phyloP scores from a whole-genome alignment of 2,329 filamentous ascomycete species.

The Colletotrichum navitas region DNA sequence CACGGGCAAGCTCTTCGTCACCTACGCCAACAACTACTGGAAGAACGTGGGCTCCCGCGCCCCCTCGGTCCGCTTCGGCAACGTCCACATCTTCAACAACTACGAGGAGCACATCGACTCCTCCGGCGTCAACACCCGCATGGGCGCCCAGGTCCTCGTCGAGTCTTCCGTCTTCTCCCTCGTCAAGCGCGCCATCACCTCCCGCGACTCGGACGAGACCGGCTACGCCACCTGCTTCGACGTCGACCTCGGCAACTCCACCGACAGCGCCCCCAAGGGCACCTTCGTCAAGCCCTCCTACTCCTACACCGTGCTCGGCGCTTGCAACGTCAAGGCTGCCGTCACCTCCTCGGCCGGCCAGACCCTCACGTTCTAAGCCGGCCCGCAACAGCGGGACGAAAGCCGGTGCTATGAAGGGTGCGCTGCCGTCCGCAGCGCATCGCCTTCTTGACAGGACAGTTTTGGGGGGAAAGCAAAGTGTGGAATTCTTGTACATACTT shows the following conservation, averaged over 20 bases:
- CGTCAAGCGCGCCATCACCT: conserved; percentile 54
- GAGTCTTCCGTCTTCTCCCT: conserved; percentile 66
- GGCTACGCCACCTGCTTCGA: conserved; percentile 58
- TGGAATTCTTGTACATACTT: conserved; percentile 38
- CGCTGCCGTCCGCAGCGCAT: conserved; percentile 19
- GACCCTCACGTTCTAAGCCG: conserved; percentile 51
- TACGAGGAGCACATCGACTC: conserved; percentile 56
- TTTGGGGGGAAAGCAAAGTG: conserved; percentile 5
- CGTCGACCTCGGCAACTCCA: conserved; percentile 58
- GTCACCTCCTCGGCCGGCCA: conserved; percentile 56
- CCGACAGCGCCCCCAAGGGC: conserved; percentile 62
- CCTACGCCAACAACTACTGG: conserved; percentile 77
- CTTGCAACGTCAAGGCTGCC: conserved; percentile 58
- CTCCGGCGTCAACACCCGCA: conserved; percentile 67
- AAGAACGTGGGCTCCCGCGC: conserved; percentile 73
- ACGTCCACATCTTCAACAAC: conserved; percentile 70
- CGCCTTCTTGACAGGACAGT: neutral
- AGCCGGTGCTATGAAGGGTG: conserved; percentile 13
- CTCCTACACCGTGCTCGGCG: conserved; percentile 60
- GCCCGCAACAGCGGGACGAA: neutral
- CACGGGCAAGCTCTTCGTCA: conserved; percentile 71
- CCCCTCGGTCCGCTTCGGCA: conserved; percentile 75
- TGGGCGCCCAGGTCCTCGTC: conserved; percentile 69
- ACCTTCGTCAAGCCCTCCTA: conserved; percentile 67
- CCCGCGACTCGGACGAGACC: conserved; percentile 55